These are phyloP conservation scores for Furcasterigmium sp. DNA, from an alignment of 2,329 filamentous ascomycete species.

Conservation along the genomic window DNA sequence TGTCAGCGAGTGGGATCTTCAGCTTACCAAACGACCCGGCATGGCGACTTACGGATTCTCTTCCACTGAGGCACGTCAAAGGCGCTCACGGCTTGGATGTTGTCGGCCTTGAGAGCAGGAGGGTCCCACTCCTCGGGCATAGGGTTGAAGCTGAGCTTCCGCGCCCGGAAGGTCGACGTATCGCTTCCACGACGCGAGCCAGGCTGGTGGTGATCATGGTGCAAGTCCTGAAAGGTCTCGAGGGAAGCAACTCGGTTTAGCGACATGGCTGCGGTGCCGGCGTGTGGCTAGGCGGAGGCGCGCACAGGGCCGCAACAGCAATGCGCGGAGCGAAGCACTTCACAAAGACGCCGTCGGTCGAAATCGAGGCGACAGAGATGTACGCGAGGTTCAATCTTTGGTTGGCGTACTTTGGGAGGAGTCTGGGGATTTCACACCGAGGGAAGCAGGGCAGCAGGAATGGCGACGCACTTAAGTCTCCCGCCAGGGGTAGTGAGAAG, in stretches of 20 bases:
- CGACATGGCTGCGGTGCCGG: conserved; percentile 33
- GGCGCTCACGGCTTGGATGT: conserved; percentile 42
- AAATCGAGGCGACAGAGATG: too few relatives aligned
- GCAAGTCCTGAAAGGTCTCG: conserved; percentile 42
- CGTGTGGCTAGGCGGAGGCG: too few relatives aligned
- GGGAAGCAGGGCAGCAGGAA: too few relatives aligned
- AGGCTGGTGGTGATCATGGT: conserved; percentile 20
- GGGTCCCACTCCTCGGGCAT: conserved; percentile 48
- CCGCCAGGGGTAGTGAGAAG: too few relatives aligned
- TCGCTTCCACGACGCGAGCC: conserved; percentile 36
- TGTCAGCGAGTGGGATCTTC: neutral
- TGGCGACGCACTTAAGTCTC: too few relatives aligned
- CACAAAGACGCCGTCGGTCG: too few relatives aligned
- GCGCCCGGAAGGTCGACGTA: conserved; percentile 38
- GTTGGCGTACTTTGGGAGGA: too few relatives aligned
- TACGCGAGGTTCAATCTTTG: too few relatives aligned
- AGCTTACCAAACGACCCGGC: neutral
- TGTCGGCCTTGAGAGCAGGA: conserved; percentile 29
- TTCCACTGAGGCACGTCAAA: conserved; percentile 52
- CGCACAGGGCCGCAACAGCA: too few relatives aligned
- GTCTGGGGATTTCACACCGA: too few relatives aligned
- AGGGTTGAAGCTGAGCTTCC: conserved; percentile 49
- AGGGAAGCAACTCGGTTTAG: conserved; percentile 47
- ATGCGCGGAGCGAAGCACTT: too few relatives aligned
- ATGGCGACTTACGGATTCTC: conserved; percentile 37